Evolutionary conservation across 2,329 filamentous ascomycete species (phyloP).

Genomic region (Sporothrix pallida): DNA sequence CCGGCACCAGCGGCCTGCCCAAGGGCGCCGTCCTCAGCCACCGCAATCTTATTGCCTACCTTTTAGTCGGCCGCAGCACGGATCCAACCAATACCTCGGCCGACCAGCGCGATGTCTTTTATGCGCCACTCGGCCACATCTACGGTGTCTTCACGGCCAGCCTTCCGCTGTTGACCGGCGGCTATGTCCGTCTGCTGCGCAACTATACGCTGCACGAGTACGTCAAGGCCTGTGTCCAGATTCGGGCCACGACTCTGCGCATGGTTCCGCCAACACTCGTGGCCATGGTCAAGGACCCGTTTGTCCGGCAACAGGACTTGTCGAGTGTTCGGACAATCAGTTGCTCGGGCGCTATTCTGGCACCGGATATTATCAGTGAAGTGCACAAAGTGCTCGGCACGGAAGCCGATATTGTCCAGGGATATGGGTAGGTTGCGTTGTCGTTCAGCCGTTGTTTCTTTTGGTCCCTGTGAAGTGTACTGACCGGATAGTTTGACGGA

Average conservation of each 20-base stretch:
- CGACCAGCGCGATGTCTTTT: conserved; percentile 25
- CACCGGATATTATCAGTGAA: conserved; percentile 22
- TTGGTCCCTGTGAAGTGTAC: neutral
- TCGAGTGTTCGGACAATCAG: neutral
- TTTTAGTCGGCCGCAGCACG: neutral
- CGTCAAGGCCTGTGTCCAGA: neutral
- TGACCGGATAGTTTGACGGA: conserved; percentile 18
- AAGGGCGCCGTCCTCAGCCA: conserved; percentile 29
- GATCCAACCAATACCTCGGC: conserved; percentile 13
- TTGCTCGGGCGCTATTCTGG: conserved; percentile 22
- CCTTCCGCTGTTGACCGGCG: neutral
- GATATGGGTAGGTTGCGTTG: conserved; percentile 24
- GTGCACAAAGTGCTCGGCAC: conserved; percentile 23
- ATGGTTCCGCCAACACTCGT: conserved; percentile 26
- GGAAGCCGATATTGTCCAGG: conserved; percentile 14
- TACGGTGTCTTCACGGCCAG: conserved; percentile 26
- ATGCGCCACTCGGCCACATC: conserved; percentile 23
- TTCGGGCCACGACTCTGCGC: conserved; percentile 9
- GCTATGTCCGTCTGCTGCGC: conserved; percentile 21
- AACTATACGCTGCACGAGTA: conserved; percentile 23
- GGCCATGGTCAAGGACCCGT: conserved; percentile 28
- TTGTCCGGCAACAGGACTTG: conserved; percentile 1
- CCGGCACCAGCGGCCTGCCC: conserved; percentile 26
- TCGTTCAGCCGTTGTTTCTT: neutral
- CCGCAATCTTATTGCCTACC: conserved; percentile 23